Evolutionary conservation across 2,329 filamentous ascomycete species (phyloP), one percentile per base, ranked within the genome.

Genomic region (Alternaria ventricosa): DNA sequence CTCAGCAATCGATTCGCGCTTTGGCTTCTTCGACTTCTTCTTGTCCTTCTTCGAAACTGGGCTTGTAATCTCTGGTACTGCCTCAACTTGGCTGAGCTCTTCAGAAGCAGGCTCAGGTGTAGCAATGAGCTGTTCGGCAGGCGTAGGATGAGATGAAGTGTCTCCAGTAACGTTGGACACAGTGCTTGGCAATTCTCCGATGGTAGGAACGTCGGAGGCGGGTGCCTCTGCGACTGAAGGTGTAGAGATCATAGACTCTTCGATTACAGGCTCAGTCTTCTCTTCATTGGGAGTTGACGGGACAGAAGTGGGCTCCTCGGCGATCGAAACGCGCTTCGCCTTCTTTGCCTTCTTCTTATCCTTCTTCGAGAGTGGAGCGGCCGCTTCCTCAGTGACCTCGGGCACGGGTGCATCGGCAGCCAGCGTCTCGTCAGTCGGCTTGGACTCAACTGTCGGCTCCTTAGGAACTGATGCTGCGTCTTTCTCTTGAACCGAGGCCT

Each of bases 291-390:
- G 54, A 2, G 61, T 62, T 3, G 55, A 33, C 4, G 60, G 46
- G 8, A 58, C 49, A 6, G 61, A 65, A 15, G 55, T 43, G 3
- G 45, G 6, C 4, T 64, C 64, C 1, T 65, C 60, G 7, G 63
- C 53, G 23, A 68, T 50, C 20, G 67, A 68, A 23, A 60, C 65
- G 18, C 62, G 65, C 36, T 73, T 73, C 13, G 22, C 57, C 41
- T 73, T 73, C 63, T 69, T 71, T 1, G 59, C 63, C 49, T 73
- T 71, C 54, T 68, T 71, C 30, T 69, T 71, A 20, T 64, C 65
- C 25, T 69, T 72, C 55, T 69, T 69, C 30, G 66, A 65, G 6
- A 68, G 20, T 20, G 61, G 53, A 12, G 58, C 55, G 11, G 25
- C 22, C 8, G 58, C 47, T 41, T 66, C 63, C 20, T 55, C 46